Conservation (phyloP, 75 land plant species). For the Picea glauca region DNA sequence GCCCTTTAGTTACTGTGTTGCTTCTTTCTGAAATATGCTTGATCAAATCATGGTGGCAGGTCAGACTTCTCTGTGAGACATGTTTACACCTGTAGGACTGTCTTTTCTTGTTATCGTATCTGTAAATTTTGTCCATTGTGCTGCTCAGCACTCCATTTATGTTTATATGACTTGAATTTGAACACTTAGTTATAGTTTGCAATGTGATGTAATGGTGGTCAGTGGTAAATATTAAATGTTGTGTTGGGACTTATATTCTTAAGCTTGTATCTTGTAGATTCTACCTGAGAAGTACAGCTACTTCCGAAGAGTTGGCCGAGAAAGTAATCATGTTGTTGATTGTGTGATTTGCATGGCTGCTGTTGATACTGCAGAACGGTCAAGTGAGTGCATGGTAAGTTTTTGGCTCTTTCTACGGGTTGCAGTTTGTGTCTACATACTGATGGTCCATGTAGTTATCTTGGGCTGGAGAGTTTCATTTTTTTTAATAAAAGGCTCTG, state of each 20-base stretch:
- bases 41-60: not conserved
- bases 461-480: not conserved
- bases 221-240: not conserved
- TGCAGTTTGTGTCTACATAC: not conserved
- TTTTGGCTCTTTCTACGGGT: not conserved
- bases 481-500: not conserved
- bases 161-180: not conserved
- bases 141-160: not conserved
- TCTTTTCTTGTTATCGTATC: not conserved
- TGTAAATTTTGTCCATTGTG: not conserved
- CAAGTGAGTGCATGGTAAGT: conserved; percentile 86
- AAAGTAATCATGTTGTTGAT: conserved; percentile 46
- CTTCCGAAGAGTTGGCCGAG: conserved; percentile 61
- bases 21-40: not conserved
- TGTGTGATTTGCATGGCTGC: conserved; percentile 97
- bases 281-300: conserved; percentile 97
- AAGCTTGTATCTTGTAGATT: conserved; percentile 44
- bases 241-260: not conserved
- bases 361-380: conserved; percentile 57
- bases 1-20: not conserved
- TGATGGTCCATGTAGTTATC: not conserved
- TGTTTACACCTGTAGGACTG: not conserved
- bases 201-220: not conserved
- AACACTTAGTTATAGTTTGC: not conserved
- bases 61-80: too few relatives aligned